Base-by-base conservation (phyloP, 257 asterid species). In the Voacanga thouarsii region DNA sequence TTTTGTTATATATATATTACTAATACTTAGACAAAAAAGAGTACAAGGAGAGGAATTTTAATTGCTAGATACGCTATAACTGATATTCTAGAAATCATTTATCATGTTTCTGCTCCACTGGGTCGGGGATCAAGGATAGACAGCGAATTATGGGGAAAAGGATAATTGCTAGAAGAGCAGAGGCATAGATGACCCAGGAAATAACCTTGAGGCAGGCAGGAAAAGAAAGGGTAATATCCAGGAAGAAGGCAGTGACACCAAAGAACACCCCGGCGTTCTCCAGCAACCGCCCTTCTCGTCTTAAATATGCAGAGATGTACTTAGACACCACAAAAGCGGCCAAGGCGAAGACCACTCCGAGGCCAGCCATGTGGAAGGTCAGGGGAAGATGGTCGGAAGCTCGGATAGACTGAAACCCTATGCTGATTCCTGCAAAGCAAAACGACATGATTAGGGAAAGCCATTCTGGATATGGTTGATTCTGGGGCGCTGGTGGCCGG, bases 181-280 rank as follows among this genome's bases (percentile, higher is more conserved):
- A 16, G 7, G 18, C 19, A 26, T 74, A 74, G 24, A 56, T 57
- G 55, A 16, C 23, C 78, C 78, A 74, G 10, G 78, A 74, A 1
- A 57, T 56, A 41, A 74, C 1, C 55, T 74, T 74, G 26, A 74
- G 49, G 49, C 37, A 74, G 21, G 57, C 39, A 6, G 78, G 69
- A 57, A 57, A 74, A 51, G 30, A 39, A 12, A 18, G 33, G 14
- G 78, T 56, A 21, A 74, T 57, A 18, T 49, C 78, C 44, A 74
- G 6, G 69, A 56, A 37, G 43, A 74, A 74, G 16, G 70, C 30
- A 6, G 78, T 74, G 37, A 57, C 67, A 2, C 69, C 78, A 37
- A 33, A 56, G 47, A 74, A 74, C 0, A 74, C 78, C 11, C 78
- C 78, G 3, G 12, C 19, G 12, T 57, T 24, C 7, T 74, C 50